Evolutionary conservation across 805 yeast species (phyloP), one percentile per base, ranked within the genome.

Genomic region (Nakazawaea holstii): DNA sequence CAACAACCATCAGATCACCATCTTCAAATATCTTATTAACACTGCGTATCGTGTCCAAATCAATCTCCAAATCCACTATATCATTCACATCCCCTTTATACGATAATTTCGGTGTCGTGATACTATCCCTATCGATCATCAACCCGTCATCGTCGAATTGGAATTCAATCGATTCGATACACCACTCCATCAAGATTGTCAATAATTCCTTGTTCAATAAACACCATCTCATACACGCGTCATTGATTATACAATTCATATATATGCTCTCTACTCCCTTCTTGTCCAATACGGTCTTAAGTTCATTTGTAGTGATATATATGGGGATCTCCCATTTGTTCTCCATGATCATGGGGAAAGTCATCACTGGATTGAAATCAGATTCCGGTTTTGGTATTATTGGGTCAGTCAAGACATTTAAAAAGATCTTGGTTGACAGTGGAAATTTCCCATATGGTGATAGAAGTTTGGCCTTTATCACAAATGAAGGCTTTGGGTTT

Each of bases 291-390:
- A 76, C 84, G 7, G 55, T 55, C 10, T 82, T 59, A 47, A 73
- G 60, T 41, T 75, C 77, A 0, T 74, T 70, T 0, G 92, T 80
- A 0, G 87, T 79, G 1, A 86, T 74, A 35, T 46, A 46, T 2
- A 91, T 79, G 1, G 97, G 97, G 1, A 89, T 83, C 50, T 85
- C 90, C 96, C 96, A 90, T 57, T 84, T 72, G 56, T 82, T 82
- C 33, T 78, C 79, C 64, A 82, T 77, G 20, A 85, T 82, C 43
- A 79, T 62, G 1, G 84, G 81, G 55, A 81, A 81, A 2, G 87
- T 79, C 2, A 68, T 61, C 35, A 68, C 73, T 3, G 89, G 81
- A 33, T 75, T 72, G 56, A 83, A 85, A 2, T 63, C 62, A 24
- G 52, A 50, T 1, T 56, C 51, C 0, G 96, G 95, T 26, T 68